Base-by-base conservation (phyloP, 768 basidiomycete species). In the Tricholoma bakamatsutake region DNA sequence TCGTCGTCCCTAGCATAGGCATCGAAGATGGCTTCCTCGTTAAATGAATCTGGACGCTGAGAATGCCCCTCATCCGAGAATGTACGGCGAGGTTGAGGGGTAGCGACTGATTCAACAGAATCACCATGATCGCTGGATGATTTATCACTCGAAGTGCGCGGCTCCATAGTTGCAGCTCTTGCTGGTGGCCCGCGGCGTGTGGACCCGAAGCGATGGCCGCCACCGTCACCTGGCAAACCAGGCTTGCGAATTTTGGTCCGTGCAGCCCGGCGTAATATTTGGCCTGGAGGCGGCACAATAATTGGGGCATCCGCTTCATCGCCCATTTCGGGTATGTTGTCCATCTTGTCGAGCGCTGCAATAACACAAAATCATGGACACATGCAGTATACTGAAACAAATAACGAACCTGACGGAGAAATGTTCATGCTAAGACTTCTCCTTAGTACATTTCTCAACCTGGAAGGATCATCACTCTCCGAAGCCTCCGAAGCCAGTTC, bases 171-270 rank as follows among this genome's bases (percentile, higher is more conserved):
- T 28, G 65, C 64, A 12, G 63, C 60, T 55, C 68, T 67, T 57
- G 64, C 56, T 13, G 70, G 65, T 12, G 66, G 66, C 15, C 71
- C 71, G 46, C 78, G 66, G 53, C 78, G 71, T 13, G 75, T 72
- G 24, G 81, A 70, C 34, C 80, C 79, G 71, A 95, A 95, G 10
- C 93, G 86, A 77, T 91, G 91, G 1, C 90, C 90, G 33, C 81
- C 84, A 10, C 88, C 89, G 69, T 90, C 91, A 21, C 84, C 89
- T 12, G 81, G 78, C 5, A 87, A 68, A 5, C 83, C 81, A 12
- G 85, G 77, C 73, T 98, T 99, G 34, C 96, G 87, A 62, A 98
- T 97, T 75, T 93, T 94, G 1, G 97, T 99, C 12, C 96, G 84
- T 4, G 93, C 93, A 9, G 93, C 83, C 35, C 97, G 88, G 18